Base-by-base conservation (phyloP, 75 land plant genomes). In the Pinus tabuliformis region DNA sequence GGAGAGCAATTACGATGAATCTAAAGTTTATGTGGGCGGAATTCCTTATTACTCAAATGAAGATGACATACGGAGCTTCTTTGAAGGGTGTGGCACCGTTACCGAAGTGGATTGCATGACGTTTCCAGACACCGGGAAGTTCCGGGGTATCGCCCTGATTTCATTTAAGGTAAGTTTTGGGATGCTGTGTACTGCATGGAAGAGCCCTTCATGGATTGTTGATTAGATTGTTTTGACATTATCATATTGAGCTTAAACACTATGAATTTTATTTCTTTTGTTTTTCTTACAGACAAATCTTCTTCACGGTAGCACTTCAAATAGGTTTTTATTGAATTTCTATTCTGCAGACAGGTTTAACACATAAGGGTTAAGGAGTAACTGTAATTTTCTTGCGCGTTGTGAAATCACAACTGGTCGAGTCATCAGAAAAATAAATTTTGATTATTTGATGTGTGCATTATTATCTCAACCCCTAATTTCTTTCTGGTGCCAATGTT, bases 1-100 rank as follows among this genome's bases (percentile, higher is more conserved):
- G 70, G 75, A 73, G 71, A 66, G 59, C 75, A 76, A 21, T 26
- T 75, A 84, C 56, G 57, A 56, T 68, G 24, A 58, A n/a, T 77
- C 73, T 4, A 92, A 88, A 79, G 87, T 97, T 22, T 91, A 95
- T 85, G 95, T 89, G 73, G 98, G 99, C 15, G 99, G 99, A 3
- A 92, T 97, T 81, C 99, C 99, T 12, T 97, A 92, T 78, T 90
- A 91, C 59, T 87, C 90, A 12, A 88, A 89, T 54, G 98, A 97
- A 75, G 96, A 95, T 83, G 99, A 97, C 72, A 97, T 97, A 57
- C 79, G 83, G 33, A 88, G 88, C 66, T 91, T 80, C 75, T 97
- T 97, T 79, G 86, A 87, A 21, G 79, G 85, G 59, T 97, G 98
- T 81, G 99, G 99, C 28, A 91, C 92, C n/a, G 83, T 97, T 24